Evolutionary conservation across 2,329 filamentous ascomycete species (phyloP).

Genomic region (Lanzia echinophila): DNA sequence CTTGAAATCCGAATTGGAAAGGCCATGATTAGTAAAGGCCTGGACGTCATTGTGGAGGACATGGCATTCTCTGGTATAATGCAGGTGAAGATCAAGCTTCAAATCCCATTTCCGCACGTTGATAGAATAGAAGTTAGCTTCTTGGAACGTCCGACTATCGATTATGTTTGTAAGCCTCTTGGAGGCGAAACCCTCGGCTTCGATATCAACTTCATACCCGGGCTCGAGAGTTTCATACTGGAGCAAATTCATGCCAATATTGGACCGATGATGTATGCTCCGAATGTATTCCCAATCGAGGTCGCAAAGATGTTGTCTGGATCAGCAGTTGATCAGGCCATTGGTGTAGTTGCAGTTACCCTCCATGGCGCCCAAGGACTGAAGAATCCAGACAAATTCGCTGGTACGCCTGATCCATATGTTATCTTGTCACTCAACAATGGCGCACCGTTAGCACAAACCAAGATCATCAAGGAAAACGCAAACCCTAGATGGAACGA

Average conservation of each 20-base stretch:
- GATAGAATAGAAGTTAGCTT: constrained; percentile 95
- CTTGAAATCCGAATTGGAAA: constrained; percentile 93
- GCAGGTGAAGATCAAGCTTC: constrained; percentile 95
- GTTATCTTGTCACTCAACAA: constrained; percentile 78
- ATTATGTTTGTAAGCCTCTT: constrained; percentile 96
- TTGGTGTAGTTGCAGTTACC: constrained; percentile 87
- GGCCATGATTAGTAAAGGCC: constrained; percentile 91
- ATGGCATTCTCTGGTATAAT: constrained; percentile 95
- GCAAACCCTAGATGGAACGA: constrained; percentile 91
- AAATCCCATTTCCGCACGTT: constrained; percentile 91
- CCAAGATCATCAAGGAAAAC: constrained; percentile 81
- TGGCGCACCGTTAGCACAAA: constrained; percentile 73
- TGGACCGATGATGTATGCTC: constrained; percentile 95
- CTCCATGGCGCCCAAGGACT: constrained; percentile 86
- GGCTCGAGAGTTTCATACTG: constrained; percentile 85
- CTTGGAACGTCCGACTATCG: constrained; percentile 78
- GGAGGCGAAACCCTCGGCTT: constrained; percentile 94
- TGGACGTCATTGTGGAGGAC: constrained; percentile 96
- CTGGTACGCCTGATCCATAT: constrained; percentile 87
- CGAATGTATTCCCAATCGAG: constrained; percentile 96
- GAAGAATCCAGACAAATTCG: constrained; percentile 93
- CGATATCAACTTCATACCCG: constrained; percentile 98
- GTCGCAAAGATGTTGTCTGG: constrained; percentile 97
- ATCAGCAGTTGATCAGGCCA: constrained; percentile 87
- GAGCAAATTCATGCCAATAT: constrained; percentile 94